Conservation (phyloP, 345 rosid species). For the Eucalyptus tenuipes region DNA sequence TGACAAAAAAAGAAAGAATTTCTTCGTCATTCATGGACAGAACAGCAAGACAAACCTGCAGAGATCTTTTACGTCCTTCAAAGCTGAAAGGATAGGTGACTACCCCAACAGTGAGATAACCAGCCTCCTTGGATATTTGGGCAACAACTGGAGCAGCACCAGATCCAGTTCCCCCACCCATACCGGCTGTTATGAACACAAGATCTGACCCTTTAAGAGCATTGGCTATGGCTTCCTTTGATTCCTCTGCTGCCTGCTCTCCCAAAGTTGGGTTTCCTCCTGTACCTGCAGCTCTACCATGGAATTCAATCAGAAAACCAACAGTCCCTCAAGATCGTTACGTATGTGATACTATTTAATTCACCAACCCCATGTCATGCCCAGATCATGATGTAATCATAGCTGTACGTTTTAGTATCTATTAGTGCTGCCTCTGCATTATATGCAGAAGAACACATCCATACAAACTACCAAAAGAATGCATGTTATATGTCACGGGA, state of each 20-base stretch:
- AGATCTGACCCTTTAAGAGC: conserved; percentile 98
- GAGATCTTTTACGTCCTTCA: conserved; percentile 93
- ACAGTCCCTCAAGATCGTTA: not conserved
- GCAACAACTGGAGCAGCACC: conserved; percentile 99
- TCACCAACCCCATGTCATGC: not conserved
- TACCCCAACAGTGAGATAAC: conserved; percentile 94
- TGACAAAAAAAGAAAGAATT: not conserved
- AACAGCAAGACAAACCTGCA: conserved; percentile 39
- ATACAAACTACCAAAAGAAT: not conserved
- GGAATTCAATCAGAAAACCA: not conserved
- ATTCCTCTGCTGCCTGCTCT: conserved; percentile 98
- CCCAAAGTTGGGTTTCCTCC: conserved; percentile 97
- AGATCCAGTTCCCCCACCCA: conserved; percentile 99
- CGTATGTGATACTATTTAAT: not conserved
- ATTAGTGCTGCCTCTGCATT: not conserved
- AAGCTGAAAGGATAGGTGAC: conserved; percentile 98
- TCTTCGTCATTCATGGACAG: not conserved
- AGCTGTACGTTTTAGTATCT: not conserved
- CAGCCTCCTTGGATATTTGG: conserved; percentile 83
- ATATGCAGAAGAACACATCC: not conserved
- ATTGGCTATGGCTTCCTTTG: conserved; percentile 76
- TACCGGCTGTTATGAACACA: conserved; percentile 95
- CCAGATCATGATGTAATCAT: not conserved
- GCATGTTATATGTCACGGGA: not conserved
- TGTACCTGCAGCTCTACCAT: conserved; percentile 45